These are phyloP conservation scores for Cystobasidium ongulense DNA, from an alignment of 768 basidiomycete species.

Conservation along the genomic window DNA sequence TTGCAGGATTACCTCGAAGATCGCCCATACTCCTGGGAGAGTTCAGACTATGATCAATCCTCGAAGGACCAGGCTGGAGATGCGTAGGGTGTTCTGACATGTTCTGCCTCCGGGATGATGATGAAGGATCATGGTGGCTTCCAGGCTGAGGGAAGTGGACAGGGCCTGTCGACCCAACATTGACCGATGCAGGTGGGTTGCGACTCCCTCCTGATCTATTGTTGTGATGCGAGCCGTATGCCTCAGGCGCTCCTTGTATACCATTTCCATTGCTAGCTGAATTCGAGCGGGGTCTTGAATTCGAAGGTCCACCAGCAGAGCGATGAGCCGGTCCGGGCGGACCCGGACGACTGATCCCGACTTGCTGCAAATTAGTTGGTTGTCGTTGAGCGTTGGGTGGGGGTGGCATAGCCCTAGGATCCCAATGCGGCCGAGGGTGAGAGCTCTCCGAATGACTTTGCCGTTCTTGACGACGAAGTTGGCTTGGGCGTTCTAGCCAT, in stretches of 20 bases:
- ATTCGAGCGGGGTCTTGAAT: not conserved
- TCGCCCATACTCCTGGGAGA: slow-evolving; percentile 10
- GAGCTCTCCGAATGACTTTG: not conserved
- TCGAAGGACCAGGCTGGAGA: not conserved
- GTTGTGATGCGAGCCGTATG: not conserved
- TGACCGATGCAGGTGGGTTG: not conserved
- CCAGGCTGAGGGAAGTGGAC: not conserved
- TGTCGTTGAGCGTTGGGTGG: not conserved
- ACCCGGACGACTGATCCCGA: not conserved
- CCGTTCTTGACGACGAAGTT: not conserved
- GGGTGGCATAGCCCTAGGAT: not conserved
- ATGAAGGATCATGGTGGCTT: not conserved
- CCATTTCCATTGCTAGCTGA: not conserved
- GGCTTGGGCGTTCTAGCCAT: not conserved
- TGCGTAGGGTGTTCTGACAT: not conserved
- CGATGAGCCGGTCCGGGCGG: not conserved
- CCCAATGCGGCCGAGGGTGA: not conserved
- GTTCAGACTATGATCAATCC: not conserved
- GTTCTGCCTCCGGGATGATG: not conserved
- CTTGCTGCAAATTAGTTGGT: not conserved
- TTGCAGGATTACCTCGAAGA: not conserved
- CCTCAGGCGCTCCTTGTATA: not conserved
- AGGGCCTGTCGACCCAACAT: not conserved
- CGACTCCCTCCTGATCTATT: not conserved
- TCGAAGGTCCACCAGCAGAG: not conserved